phyloP scores from a whole-genome alignment of 2,329 filamentous ascomycete species.

The Colletotrichum tofieldiae region DNA sequence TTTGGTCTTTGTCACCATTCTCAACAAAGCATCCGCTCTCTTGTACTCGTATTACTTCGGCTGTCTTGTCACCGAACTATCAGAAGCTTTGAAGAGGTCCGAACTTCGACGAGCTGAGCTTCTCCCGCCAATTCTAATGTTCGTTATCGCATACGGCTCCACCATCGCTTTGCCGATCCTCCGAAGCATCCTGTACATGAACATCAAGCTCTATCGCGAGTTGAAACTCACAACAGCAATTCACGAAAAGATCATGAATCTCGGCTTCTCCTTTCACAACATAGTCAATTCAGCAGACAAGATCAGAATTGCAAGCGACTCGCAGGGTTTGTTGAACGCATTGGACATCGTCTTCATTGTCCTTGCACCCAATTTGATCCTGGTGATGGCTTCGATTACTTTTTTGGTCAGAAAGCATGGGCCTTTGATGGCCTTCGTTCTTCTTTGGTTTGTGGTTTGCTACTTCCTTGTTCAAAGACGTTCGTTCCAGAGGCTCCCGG shows the following conservation, averaged over 20 bases:
- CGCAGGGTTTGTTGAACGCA: neutral
- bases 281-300: neutral
- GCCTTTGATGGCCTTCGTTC: neutral
- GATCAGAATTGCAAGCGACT: neutral
- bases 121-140: neutral
- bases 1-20: neutral
- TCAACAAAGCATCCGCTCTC: neutral
- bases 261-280: neutral
- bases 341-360: neutral
- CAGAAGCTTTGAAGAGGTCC: neutral
- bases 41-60: neutral
- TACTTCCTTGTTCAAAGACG: neutral
- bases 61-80: neutral
- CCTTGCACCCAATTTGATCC: neutral
- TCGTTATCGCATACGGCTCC: neutral
- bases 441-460: neutral
- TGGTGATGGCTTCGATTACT: neutral
- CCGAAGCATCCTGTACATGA: neutral
- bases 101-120: neutral
- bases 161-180: neutral
- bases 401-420: neutral
- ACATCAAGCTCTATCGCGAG: neutral
- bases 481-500: neutral
- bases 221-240: neutral
- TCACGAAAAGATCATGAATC: neutral